These are phyloP conservation scores for Sporothrix mexicana DNA, from an alignment of 2,329 filamentous ascomycete species.

Conservation along the genomic window DNA sequence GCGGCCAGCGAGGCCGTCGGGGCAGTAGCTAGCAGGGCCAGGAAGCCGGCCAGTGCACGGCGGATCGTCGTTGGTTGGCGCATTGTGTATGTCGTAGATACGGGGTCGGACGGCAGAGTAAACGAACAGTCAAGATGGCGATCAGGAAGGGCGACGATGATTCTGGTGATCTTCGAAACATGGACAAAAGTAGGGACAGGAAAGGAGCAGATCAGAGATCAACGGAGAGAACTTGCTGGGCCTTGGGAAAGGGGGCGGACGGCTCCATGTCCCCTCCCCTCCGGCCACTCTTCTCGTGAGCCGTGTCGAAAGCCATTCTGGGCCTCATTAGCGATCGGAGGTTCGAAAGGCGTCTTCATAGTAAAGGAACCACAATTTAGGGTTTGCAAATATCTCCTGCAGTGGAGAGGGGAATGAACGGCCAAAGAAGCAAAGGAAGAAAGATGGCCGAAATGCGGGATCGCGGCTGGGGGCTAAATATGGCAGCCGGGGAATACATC, in stretches of 20 bases:
- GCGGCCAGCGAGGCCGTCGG: slow-evolving; percentile 21
- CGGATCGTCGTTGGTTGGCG: not conserved
- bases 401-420: not conserved
- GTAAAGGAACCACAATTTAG: not conserved
- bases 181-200: too few species aligned
- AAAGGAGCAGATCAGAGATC: not conserved
- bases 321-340: not conserved
- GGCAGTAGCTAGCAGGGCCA: slow-evolving; percentile 15
- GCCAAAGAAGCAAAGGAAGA: too few species aligned
- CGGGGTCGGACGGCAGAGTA: not conserved
- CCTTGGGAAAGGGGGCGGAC: not conserved
- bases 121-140: not conserved
- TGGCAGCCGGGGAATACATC: not conserved
- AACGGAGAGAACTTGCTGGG: not conserved
- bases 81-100: not conserved
- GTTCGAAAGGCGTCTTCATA: not conserved
- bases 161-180: not conserved
- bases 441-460: too few species aligned
- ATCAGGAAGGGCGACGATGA: not conserved
- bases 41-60: not conserved
- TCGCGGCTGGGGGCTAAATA: slow-evolving; percentile 13
- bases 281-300: not conserved
- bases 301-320: not conserved
- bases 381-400: not conserved
- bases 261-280: not conserved